Evolutionary conservation across 805 yeast genomes (phyloP).

Genomic region (Candida sanyiensis): DNA sequence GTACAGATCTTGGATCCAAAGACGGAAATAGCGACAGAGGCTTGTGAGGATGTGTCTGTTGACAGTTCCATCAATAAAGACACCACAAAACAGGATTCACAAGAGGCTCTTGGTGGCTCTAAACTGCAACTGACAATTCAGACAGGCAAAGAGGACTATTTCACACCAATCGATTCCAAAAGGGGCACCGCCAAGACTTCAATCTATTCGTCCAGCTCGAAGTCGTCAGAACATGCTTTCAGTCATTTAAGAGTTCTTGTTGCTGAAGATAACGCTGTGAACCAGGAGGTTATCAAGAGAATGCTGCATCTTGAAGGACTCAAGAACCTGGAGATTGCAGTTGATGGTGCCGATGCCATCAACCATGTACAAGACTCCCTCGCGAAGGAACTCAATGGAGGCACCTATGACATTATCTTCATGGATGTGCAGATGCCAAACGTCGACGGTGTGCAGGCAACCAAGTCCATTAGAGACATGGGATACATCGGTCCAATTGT

Average conservation of each 20-base stretch:
- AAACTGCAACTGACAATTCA: too few species aligned
- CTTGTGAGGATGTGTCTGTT: too few species aligned
- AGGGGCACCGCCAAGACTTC: conserved; percentile 35
- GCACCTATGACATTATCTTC: conserved; percentile 63
- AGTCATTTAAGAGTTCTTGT: conserved; percentile 53
- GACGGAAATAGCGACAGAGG: conserved; percentile 2
- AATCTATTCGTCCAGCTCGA: conserved; percentile 10
- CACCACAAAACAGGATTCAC: too few species aligned
- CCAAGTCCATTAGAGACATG: conserved; percentile 65
- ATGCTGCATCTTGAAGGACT: conserved; percentile 86
- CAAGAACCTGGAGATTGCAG: conserved; percentile 64
- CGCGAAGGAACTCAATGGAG: conserved; percentile 12
- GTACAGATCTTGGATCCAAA: conserved; percentile 32
- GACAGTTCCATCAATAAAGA: too few species aligned
- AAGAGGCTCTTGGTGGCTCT: neutral
- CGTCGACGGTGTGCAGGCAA: conserved; percentile 83
- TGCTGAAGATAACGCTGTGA: conserved; percentile 91
- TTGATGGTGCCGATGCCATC: conserved; percentile 89
- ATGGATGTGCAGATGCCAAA: conserved; percentile 99
- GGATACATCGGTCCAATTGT: conserved; percentile 71
- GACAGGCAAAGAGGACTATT: conserved; percentile 7
- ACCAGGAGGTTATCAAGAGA: conserved; percentile 87
- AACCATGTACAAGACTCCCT: conserved; percentile 41
- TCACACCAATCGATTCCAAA: conserved; percentile 31
- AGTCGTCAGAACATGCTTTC: conserved; percentile 19